These are phyloP conservation scores for Forsythia suspensa DNA, from an alignment of 257 asterid species.

Conservation along the genomic window DNA sequence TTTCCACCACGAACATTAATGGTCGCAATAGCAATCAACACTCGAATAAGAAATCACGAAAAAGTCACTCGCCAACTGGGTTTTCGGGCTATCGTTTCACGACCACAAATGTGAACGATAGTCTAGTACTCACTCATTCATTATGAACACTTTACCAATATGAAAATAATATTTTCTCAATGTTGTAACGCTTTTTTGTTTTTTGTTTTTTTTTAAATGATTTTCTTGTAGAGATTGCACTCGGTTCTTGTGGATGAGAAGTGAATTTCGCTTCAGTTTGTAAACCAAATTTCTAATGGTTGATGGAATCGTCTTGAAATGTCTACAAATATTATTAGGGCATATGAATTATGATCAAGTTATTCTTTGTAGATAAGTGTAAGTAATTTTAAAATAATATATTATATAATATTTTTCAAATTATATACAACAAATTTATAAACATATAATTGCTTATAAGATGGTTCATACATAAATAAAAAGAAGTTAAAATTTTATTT, in stretches of 20 bases:
- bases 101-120: slow-evolving; percentile 67
- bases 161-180: slow-evolving; percentile 30
- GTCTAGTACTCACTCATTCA: slow-evolving; percentile 1
- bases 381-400: no score
- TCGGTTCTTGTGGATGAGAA: slow-evolving; percentile 70
- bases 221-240: slow-evolving; percentile 44
- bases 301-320: slow-evolving; percentile 6
- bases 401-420: no score
- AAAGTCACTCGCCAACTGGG: slow-evolving; percentile 66
- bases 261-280: slow-evolving; percentile 42
- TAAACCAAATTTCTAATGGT: slow-evolving; percentile 17
- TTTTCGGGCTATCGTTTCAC: slow-evolving; percentile 66
- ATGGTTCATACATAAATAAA: no score
- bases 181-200: slow-evolving; percentile 15
- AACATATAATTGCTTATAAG: no score
- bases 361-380: no score
- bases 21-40: background rate
- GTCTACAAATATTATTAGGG: no score
- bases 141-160: background rate
- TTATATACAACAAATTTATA: no score
- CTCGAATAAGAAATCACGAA: slow-evolving; percentile 37
- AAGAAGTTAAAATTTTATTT: no score
- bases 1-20: background rate
- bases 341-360: no score
- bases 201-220: background rate